A percentile compares a stretch with the other conserved stretches of the same genome.
phyloP scores from a whole-genome alignment of 257 asterid species.

The Fraxinus americana region DNA sequence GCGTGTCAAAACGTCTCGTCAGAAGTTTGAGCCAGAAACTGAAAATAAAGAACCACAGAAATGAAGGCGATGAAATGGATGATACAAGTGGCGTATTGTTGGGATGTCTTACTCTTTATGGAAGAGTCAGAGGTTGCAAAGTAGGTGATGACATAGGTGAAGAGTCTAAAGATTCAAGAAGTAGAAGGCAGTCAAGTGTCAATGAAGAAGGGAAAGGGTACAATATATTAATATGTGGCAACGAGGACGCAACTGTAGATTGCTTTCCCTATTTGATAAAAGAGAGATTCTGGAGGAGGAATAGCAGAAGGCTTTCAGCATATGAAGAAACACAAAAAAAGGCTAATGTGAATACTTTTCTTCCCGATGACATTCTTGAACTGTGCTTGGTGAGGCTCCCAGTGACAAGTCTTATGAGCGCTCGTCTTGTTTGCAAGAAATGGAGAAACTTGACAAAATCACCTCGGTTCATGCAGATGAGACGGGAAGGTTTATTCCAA shows the following conservation, averaged over 20 bases:
- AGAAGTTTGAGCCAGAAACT: constrained; percentile 80
- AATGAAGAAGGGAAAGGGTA: constrained; percentile 68
- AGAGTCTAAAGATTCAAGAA: constrained; percentile 53
- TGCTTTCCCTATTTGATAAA: constrained; percentile 72
- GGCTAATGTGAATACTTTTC: constrained; percentile 51
- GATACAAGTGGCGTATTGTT: constrained; percentile 55
- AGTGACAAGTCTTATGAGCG: constrained; percentile 69
- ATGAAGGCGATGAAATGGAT: constrained; percentile 54
- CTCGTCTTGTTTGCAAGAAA: constrained; percentile 89
- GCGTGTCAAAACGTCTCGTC: constrained; percentile 66
- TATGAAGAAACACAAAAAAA: constrained; percentile 35
- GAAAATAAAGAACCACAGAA: constrained; percentile 58
- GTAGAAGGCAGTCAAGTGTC: constrained; percentile 66
- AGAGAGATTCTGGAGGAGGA: constrained; percentile 71
- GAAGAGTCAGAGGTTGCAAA: constrained; percentile 94
- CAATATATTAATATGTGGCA: constrained; percentile 37
- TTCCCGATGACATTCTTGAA: constrained; percentile 90
- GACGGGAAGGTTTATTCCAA: constrained; percentile 67
- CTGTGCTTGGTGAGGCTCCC: constrained; percentile 94
- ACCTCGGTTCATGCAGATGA: constrained; percentile 70
- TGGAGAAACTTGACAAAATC: constrained; percentile 80
- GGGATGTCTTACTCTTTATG: constrained; percentile 73
- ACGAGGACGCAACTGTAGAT: constrained; percentile 60
- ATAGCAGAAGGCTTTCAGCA: constrained; percentile 46
- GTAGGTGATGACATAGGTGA: constrained; percentile 86